A percentile compares a stretch with the other conserved stretches of the same genome.
These are phyloP conservation scores for Taphrina deformans DNA, from an alignment of 1,139 yeast species.

Conservation along the genomic window DNA sequence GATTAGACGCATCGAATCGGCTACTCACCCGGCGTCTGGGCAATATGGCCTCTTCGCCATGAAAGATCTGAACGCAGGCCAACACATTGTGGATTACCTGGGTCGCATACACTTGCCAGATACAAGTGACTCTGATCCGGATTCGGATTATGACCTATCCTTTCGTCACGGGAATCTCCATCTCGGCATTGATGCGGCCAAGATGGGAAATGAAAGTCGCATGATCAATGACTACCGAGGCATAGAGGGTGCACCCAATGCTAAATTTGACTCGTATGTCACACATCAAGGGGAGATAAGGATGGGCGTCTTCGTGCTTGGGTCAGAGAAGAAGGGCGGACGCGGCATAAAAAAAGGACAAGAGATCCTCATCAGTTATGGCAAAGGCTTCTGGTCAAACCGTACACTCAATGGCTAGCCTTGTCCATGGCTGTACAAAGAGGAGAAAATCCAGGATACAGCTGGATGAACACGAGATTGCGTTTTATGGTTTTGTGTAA, in stretches of 20 bases:
- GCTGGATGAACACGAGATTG: too few species aligned
- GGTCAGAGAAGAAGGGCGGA: background rate
- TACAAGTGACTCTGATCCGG: slow-evolving; percentile 39
- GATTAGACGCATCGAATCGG: slow-evolving; percentile 37
- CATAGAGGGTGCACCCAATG: slow-evolving; percentile 41
- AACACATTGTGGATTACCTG: slow-evolving; percentile 42
- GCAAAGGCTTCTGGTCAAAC: slow-evolving; percentile 24
- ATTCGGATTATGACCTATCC: slow-evolving; percentile 43
- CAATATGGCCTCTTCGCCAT: slow-evolving; percentile 43
- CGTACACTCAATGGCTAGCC: slow-evolving; percentile 39
- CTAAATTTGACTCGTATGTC: slow-evolving; percentile 41
- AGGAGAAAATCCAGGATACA: too few species aligned
- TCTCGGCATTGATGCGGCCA: slow-evolving; percentile 42
- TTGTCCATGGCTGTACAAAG: too few species aligned
- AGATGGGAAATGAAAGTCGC: slow-evolving; percentile 43
- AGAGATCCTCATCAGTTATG: slow-evolving; percentile 24
- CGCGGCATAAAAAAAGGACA: slow-evolving; percentile 15
- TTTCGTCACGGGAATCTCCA: slow-evolving; percentile 39
- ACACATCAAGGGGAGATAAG: slow-evolving; percentile 39
- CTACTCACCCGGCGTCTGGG: slow-evolving; percentile 43
- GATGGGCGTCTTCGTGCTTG: slow-evolving; percentile 17
- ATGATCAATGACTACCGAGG: slow-evolving; percentile 45
- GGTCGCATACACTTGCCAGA: slow-evolving; percentile 42
- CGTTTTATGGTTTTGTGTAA: too few species aligned
- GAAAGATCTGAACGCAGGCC: slow-evolving; percentile 40